These are phyloP conservation scores for Aspergillus costaricaensis DNA, from an alignment of 2,329 filamentous ascomycete genomes.

Conservation along the genomic window DNA sequence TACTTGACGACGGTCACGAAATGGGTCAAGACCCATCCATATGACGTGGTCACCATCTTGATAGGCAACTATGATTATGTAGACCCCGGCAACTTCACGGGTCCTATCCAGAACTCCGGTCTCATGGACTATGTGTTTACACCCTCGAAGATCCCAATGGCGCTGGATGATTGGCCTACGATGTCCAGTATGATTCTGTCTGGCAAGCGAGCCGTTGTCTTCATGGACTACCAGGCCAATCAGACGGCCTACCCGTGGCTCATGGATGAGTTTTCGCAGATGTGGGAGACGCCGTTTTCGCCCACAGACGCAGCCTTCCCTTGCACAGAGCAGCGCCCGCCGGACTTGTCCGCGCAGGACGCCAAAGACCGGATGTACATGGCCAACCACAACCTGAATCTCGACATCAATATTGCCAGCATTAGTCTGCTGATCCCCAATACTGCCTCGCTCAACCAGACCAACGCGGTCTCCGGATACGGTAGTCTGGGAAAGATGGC, in stretches of 20 bases:
- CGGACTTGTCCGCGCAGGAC: conserved; percentile 57
- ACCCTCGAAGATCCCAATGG: conserved; percentile 71
- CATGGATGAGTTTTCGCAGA: conserved; percentile 80
- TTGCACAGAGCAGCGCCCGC: conserved; percentile 76
- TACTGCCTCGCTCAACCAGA: conserved; percentile 67
- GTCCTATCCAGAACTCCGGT: conserved; percentile 70
- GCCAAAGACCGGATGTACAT: conserved; percentile 70
- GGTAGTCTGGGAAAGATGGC: conserved; percentile 68
- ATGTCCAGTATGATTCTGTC: conserved; percentile 72
- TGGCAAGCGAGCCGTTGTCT: conserved; percentile 72
- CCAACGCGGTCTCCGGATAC: conserved; percentile 66
- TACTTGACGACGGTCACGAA: conserved; percentile 69
- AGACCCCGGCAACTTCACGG: conserved; percentile 63
- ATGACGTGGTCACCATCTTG: conserved; percentile 84
- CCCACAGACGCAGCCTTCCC: conserved; percentile 70
- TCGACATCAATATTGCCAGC: conserved; percentile 68
- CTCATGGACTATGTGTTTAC: conserved; percentile 72
- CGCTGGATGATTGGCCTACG: conserved; percentile 77
- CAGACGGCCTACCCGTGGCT: conserved; percentile 79
- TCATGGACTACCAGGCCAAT: conserved; percentile 83
- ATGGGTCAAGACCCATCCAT: conserved; percentile 77
- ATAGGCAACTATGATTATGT: conserved; percentile 82
- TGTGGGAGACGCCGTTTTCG: conserved; percentile 91
- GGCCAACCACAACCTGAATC: conserved; percentile 89
- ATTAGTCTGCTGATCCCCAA: conserved; percentile 70